phyloP scores from a whole-genome alignment of 768 basidiomycete species.

The Candolleomyces aberdarensis region DNA sequence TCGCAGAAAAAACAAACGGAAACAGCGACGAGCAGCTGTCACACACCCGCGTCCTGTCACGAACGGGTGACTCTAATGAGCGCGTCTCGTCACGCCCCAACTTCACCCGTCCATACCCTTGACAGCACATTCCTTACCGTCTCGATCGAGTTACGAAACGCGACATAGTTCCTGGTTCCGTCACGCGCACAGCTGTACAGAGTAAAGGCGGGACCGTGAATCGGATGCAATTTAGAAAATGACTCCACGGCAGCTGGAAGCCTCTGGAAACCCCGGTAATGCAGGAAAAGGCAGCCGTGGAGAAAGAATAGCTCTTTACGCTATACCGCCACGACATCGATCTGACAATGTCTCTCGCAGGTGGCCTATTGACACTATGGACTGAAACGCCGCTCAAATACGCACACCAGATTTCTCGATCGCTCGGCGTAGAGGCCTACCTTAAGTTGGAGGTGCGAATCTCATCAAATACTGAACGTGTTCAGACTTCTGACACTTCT shows the following conservation, averaged over 20 bases:
- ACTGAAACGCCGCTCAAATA: conserved; percentile 62
- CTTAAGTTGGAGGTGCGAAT: conserved; percentile 68
- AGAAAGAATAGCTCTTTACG: not conserved
- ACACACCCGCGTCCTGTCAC: not conserved
- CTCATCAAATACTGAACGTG: not conserved
- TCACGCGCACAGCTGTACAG: no score
- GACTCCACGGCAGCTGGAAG: no score
- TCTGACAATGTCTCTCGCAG: not conserved
- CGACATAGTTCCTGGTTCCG: no score
- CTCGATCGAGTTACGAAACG: no score
- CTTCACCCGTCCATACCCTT: no score
- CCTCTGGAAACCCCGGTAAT: no score
- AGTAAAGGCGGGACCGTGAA: no score
- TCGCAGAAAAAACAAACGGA: not conserved
- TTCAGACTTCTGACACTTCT: conserved; percentile 2
- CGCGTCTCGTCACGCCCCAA: not conserved
- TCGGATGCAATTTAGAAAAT: no score
- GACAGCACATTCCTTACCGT: no score
- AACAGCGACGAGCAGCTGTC: not conserved
- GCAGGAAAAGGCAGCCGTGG: no score
- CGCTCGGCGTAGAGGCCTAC: conserved; percentile 50
- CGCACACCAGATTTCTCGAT: conserved; percentile 55
- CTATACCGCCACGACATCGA: not conserved
- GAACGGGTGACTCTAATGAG: conserved; percentile 1
- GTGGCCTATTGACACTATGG: conserved; percentile 36